phyloP scores from a whole-genome alignment of 768 basidiomycete genomes.

The Infundibulicybe gibba region DNA sequence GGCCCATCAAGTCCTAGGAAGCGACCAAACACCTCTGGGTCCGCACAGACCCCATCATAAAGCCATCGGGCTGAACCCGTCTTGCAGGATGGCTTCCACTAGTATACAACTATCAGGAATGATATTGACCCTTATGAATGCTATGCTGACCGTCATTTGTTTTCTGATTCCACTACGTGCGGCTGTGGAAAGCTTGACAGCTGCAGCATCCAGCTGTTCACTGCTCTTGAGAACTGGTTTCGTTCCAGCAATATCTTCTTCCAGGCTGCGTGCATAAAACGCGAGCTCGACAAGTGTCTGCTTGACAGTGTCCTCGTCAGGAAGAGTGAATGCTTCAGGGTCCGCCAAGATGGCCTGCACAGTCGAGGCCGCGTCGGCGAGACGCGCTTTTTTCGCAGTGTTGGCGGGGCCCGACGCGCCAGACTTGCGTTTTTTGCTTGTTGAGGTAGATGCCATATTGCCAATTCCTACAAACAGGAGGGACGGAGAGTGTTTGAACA shows the following conservation, averaged over 20 bases:
- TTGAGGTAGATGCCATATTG: conserved; percentile 13
- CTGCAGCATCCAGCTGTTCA: conserved; percentile 35
- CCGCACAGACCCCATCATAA: conserved; percentile 50
- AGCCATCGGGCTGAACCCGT: conserved; percentile 39
- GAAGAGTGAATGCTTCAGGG: conserved; percentile 27
- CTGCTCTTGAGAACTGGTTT: conserved; percentile 29
- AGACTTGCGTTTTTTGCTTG: conserved; percentile 33
- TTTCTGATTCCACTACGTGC: conserved; percentile 47
- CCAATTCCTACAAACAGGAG: not conserved
- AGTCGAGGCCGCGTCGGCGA: conserved; percentile 25
- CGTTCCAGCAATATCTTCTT: conserved; percentile 17
- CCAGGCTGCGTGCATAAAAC: conserved; percentile 21
- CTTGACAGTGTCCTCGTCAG: conserved; percentile 21
- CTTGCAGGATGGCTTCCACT: conserved; percentile 54
- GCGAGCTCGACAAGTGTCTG: conserved; percentile 20
- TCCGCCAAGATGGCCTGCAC: conserved; percentile 28
- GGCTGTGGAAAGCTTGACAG: conserved; percentile 40
- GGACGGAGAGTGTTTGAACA: not conserved
- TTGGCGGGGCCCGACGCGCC: conserved; percentile 16
- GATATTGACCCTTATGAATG: conserved; percentile 2
- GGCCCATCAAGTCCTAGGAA: conserved; percentile 39
- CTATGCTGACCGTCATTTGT: conserved; percentile 38
- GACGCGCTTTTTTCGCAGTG: conserved; percentile 26
- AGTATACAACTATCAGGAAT: not conserved
- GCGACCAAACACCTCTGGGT: conserved; percentile 43